phyloP scores from a whole-genome alignment of 495 filamentous ascomycete genomes.

The Xylaria castorea region DNA sequence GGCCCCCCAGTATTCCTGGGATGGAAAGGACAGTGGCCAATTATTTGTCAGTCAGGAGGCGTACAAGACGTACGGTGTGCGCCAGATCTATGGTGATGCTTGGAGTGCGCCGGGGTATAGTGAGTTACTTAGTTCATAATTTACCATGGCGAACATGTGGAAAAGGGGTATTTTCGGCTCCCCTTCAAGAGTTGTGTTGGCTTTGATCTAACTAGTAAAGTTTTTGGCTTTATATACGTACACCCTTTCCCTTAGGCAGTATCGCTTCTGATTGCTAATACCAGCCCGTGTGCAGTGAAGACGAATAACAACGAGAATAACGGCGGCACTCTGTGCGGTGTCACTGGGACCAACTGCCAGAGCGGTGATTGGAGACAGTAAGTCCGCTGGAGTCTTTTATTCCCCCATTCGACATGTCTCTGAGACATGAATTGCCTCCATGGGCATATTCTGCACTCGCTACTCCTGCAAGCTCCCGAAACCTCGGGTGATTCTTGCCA shows the following conservation, averaged over 20 bases:
- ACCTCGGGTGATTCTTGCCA: too few relatives aligned
- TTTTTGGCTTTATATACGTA: not conserved
- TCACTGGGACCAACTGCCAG: slow-evolving; percentile 50
- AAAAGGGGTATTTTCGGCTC: too few relatives aligned
- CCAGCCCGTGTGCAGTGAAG: slow-evolving; percentile 62
- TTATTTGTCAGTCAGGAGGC: slow-evolving; percentile 61
- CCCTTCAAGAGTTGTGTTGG: too few relatives aligned
- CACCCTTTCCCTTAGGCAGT: not conserved
- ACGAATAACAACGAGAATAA: slow-evolving; percentile 57
- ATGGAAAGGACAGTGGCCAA: slow-evolving; percentile 60
- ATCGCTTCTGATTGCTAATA: slow-evolving; percentile 33
- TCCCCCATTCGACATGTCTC: too few relatives aligned
- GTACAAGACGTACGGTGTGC: slow-evolving; percentile 51
- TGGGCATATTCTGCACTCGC: too few relatives aligned
- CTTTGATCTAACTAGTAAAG: not conserved
- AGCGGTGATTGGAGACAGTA: slow-evolving; percentile 63
- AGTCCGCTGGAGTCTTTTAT: too few relatives aligned
- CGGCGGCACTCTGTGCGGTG: slow-evolving; percentile 62
- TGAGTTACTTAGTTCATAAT: slow-evolving; percentile 5
- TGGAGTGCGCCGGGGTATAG: slow-evolving; percentile 27
- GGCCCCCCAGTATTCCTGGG: slow-evolving; percentile 55
- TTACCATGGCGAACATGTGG: not conserved
- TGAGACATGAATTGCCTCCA: too few relatives aligned
- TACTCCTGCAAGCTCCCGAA: too few relatives aligned
- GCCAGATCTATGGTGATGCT: slow-evolving; percentile 59